Base-by-base conservation (phyloP, 2,329 filamentous ascomycete genomes). In the Verruconis gallopava region DNA sequence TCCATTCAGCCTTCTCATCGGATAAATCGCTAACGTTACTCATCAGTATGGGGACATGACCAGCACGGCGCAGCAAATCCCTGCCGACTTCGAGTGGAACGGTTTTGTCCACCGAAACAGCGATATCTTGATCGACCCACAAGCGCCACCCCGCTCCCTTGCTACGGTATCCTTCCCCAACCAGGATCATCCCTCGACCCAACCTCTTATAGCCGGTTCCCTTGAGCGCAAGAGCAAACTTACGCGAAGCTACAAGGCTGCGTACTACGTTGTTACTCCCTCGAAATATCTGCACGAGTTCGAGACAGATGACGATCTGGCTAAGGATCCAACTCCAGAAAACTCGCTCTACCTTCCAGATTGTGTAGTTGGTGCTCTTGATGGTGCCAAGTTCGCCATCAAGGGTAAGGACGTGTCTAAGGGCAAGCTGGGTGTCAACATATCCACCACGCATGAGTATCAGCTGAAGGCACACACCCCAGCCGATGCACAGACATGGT, bases 241-340 rank as follows among this genome's bases (percentile, higher is more conserved):
- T 60, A 79, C 93, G 63, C 75, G 85, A 53, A 72, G 81, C 63
- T 91, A 84, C 62, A 79, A 77, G 48, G 75, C 82, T 0, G 77
- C 75, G 43, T 94, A 93, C 69, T 98, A 94, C 57, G 89, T 91
- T 44, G 77, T 96, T 37, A 93, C 86, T 0, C 82, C 85, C 0
- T 75, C 83, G 44, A 85, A 84, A 55, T 98, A 81, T 64, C 66
- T 98, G 45, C 91, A 98, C 65, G 88, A 95, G 62, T 98, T 93
- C 71, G 93, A 93, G 65, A 86, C 93, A 55, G 81, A 84, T 56
- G 89, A 96, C 54, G 72, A 79, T 53, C 71, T 75, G 55, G 65
- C 65, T 44, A 69, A 75, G 53, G 85, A 93, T 47, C 85, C 85
- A 6, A 71, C 73, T 44, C 89, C 91, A 0, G 89, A 98, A 58